These are phyloP conservation scores for Camellia lanceoleosa DNA, from an alignment of 148 eudicot species.

Conservation along the genomic window DNA sequence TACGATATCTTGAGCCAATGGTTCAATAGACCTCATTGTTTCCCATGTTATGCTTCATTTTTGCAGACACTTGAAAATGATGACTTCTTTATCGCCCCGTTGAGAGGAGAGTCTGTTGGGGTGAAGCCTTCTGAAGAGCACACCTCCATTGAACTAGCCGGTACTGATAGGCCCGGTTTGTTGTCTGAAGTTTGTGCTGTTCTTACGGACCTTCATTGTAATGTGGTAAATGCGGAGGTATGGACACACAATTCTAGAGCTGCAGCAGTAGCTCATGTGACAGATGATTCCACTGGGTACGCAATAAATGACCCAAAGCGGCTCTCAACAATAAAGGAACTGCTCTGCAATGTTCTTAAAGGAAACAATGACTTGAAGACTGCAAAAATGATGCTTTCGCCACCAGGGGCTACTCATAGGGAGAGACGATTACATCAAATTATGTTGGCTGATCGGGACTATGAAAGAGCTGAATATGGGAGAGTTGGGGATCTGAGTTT, in stretches of 20 bases:
- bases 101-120: constrained; percentile 69
- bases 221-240: constrained; percentile 72
- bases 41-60: not conserved
- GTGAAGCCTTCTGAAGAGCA: constrained; percentile 66
- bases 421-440: constrained; percentile 90
- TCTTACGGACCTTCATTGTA: constrained; percentile 60
- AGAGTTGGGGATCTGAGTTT: constrained; percentile 27
- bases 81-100: constrained; percentile 42
- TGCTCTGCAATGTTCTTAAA: constrained; percentile 64
- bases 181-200: constrained; percentile 80
- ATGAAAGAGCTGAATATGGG: constrained; percentile 35
- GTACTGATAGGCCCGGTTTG: constrained; percentile 79
- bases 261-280: constrained; percentile 81
- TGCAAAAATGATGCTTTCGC: constrained; percentile 65
- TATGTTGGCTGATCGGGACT: constrained; percentile 87
- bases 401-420: constrained; percentile 57
- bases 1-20: not conserved
- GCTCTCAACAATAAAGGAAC: constrained; percentile 52
- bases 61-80: constrained; percentile 66
- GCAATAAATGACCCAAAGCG: constrained; percentile 68
- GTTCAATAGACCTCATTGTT: not conserved
- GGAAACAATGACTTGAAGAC: constrained; percentile 59
- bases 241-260: constrained; percentile 94
- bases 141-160: constrained; percentile 76
- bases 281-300: constrained; percentile 46